A percentile compares a stretch with the other conserved stretches of the same genome.
phyloP scores from a whole-genome alignment of 306 rosid species.

The Malus sylvestris region DNA sequence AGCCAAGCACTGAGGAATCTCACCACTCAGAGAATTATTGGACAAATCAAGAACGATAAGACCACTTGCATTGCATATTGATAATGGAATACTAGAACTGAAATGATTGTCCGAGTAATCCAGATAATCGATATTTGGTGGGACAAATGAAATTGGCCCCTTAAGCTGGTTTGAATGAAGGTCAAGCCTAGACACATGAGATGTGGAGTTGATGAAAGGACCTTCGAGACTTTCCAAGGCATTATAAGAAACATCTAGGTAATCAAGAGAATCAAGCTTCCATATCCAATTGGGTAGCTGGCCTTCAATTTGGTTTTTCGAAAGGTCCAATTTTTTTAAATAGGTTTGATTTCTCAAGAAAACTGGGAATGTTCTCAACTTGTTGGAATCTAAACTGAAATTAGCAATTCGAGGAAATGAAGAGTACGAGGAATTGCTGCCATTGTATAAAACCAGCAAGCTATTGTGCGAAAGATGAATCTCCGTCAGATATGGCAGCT shows the following conservation, averaged over 20 bases:
- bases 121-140: background rate
- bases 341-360: constrained; percentile 12
- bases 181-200: background rate
- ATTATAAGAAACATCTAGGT: constrained; percentile 10
- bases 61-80: constrained; percentile 3
- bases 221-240: background rate
- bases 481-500: no score
- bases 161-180: constrained; percentile 34
- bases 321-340: constrained; percentile 7
- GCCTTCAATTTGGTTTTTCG: constrained; percentile 12
- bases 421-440: background rate
- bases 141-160: constrained; percentile 20
- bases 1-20: constrained; percentile 6
- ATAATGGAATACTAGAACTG: constrained; percentile 3
- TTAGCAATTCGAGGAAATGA: constrained; percentile 3
- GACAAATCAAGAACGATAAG: constrained; percentile 17
- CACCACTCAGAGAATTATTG: constrained; percentile 12
- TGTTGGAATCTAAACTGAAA: constrained; percentile 20
- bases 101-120: constrained; percentile 37
- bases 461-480: no score
- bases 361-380: constrained; percentile 5
- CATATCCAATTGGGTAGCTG: constrained; percentile 23
- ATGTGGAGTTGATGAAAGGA: background rate
- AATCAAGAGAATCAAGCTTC: accelerated
- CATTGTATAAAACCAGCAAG: no score